Conservation (phyloP, 805 yeast species). For the Sugiyamaella chiloensis region DNA sequence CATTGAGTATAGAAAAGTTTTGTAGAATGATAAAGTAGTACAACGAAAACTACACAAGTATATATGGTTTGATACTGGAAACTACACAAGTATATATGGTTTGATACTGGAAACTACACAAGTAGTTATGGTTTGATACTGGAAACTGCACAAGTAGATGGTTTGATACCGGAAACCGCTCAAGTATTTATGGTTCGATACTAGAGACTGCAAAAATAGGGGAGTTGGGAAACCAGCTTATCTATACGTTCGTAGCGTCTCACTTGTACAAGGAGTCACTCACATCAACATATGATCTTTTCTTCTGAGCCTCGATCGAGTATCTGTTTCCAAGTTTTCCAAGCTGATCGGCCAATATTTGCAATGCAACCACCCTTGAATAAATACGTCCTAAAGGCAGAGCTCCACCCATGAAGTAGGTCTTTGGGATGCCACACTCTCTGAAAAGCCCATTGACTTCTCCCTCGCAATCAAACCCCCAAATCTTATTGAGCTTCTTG, state of each 20-base stretch:
- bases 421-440: conserved; percentile 38
- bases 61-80: too few relatives aligned
- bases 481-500: neutral
- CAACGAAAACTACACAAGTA: too few relatives aligned
- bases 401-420: conserved; percentile 45
- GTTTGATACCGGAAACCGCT: too few relatives aligned
- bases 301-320: conserved; percentile 20
- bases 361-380: conserved; percentile 41
- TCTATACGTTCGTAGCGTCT: too few relatives aligned
- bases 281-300: too few relatives aligned
- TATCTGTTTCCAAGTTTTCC: conserved; percentile 21
- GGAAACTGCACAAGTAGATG: too few relatives aligned
- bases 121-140: too few relatives aligned
- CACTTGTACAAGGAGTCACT: too few relatives aligned
- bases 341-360: conserved; percentile 36
- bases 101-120: too few relatives aligned
- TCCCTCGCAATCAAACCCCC: conserved; percentile 40
- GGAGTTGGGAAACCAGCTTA: neutral
- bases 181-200: neutral
- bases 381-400: conserved; percentile 39
- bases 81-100: too few relatives aligned
- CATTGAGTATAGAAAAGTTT: too few relatives aligned
- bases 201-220: neutral
- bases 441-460: conserved; percentile 41
- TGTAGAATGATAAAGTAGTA: too few relatives aligned